Conservation (phyloP, 192 early-diverging fungal species). For the Glomus cerebriforme region DNA sequence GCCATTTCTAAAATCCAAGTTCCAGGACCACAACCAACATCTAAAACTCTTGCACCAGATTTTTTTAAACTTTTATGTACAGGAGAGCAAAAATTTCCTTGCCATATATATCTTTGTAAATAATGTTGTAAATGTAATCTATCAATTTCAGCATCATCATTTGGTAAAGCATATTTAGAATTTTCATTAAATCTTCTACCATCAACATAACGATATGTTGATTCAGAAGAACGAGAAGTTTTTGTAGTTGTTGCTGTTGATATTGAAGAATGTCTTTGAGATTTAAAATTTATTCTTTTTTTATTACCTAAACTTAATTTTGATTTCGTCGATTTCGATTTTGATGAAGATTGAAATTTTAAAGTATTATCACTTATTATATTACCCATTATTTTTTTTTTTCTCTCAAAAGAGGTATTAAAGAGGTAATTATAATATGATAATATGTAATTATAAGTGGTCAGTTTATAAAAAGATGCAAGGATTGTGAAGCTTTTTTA, state of each 20-base stretch:
- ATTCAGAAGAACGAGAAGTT: background rate
- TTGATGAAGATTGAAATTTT: too few species aligned
- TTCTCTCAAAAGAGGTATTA: too few species aligned
- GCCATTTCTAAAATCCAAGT: constrained; percentile 38
- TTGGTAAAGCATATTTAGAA: constrained; percentile 48
- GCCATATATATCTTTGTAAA: background rate
- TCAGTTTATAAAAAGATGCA: too few species aligned
- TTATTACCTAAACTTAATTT: background rate
- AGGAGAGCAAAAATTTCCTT: constrained; percentile 18
- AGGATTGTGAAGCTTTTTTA: too few species aligned
- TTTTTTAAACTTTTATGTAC: background rate
- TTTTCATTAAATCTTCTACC: constrained; percentile 28
- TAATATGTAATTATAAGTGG: too few species aligned
- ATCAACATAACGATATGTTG: constrained; percentile 10
- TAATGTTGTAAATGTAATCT: constrained; percentile 31
- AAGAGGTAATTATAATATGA: too few species aligned
- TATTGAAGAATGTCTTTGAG: background rate
- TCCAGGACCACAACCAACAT: constrained; percentile 21
- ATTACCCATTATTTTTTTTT: too few species aligned
- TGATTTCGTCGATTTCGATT: background rate
- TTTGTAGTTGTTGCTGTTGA: background rate
- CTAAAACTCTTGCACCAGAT: constrained; percentile 2
- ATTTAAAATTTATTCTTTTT: background rate
- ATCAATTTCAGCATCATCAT: constrained; percentile 52
- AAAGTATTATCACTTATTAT: too few species aligned